These are phyloP conservation scores for Malus hybrid DNA, from an alignment of 331 rosid genomes.

Conservation along the genomic window DNA sequence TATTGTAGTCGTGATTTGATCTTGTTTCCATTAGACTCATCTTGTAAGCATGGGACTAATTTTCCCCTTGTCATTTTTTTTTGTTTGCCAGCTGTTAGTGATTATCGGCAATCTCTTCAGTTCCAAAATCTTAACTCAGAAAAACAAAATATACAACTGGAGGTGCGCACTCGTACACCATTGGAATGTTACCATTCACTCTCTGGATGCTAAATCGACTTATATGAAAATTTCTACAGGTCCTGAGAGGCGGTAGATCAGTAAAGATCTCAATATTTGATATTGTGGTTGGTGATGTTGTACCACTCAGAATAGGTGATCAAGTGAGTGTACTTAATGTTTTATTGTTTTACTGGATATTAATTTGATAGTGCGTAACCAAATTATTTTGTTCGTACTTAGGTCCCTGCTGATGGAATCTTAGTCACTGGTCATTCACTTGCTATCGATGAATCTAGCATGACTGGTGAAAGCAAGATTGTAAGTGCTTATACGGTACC, in stretches of 20 bases:
- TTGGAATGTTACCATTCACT: background rate
- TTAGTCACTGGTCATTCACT: constrained; percentile 78
- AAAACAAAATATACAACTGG: constrained; percentile 84
- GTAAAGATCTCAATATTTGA: constrained; percentile 78
- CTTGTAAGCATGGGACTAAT: background rate
- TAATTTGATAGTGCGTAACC: constrained; percentile 4
- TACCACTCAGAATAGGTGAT: constrained; percentile 91
- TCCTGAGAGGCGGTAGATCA: constrained; percentile 76
- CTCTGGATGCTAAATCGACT: constrained; percentile 6
- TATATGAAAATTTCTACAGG: constrained; percentile 36
- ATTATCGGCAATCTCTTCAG: constrained; percentile 92
- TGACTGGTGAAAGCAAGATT: constrained; percentile 99
- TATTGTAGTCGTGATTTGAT: background rate
- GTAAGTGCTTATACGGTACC: constrained; percentile 37
- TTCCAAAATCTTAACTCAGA: constrained; percentile 83
- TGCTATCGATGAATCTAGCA: constrained; percentile 94
- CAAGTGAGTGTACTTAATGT: constrained; percentile 48
- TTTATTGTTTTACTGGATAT: constrained; percentile 14
- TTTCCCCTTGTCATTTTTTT: background rate
- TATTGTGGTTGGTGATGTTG: constrained; percentile 88
- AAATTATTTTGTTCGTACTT: constrained; percentile 4
- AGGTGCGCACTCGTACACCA: constrained; percentile 45
- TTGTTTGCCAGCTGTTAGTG: constrained; percentile 69
- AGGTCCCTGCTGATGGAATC: constrained; percentile 98
- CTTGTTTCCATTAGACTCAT: background rate